Conservation (phyloP, 2,329 filamentous ascomycete species). For the Sporothrix brasiliensis region DNA sequence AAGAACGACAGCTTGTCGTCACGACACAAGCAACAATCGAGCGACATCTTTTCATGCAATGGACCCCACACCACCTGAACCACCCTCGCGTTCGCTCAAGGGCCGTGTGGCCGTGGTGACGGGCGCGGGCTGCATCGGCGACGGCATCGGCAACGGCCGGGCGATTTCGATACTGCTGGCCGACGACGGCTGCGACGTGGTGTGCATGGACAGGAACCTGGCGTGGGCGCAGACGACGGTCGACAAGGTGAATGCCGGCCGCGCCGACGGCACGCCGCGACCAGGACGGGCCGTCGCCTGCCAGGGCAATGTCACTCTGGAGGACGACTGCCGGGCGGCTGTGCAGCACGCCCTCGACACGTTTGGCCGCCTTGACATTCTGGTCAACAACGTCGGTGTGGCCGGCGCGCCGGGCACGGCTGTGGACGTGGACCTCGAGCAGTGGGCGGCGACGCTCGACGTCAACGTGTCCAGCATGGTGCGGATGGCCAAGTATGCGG, state of each 20-base stretch:
- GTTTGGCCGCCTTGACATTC: slow-evolving; percentile 63
- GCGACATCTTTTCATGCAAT: not conserved
- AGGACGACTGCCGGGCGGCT: slow-evolving; percentile 53
- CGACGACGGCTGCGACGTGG: slow-evolving; percentile 37
- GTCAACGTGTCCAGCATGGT: slow-evolving; percentile 69
- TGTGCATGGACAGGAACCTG: slow-evolving; percentile 37
- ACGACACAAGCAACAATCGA: no score
- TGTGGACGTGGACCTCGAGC: slow-evolving; percentile 60
- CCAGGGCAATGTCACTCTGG: slow-evolving; percentile 58
- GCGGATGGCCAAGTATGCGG: slow-evolving; percentile 62
- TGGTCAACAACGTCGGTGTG: slow-evolving; percentile 68
- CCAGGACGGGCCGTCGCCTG: slow-evolving; percentile 47
- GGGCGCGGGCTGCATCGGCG: slow-evolving; percentile 37
- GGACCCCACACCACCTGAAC: slow-evolving; percentile 14
- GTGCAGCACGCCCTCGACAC: slow-evolving; percentile 48
- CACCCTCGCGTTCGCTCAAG: slow-evolving; percentile 35
- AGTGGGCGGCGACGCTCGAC: slow-evolving; percentile 60
- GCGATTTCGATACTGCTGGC: slow-evolving; percentile 39
- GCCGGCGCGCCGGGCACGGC: slow-evolving; percentile 62
- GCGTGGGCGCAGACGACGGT: slow-evolving; percentile 36
- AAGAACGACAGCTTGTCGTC: no score
- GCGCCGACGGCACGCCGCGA: slow-evolving; percentile 34
- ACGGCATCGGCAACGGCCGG: slow-evolving; percentile 38
- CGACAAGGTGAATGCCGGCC: slow-evolving; percentile 29
- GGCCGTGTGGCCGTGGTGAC: slow-evolving; percentile 38